Evolutionary conservation across 2,329 filamentous ascomycete species (phyloP).

Genomic region (Tolypocladium pustulatum): DNA sequence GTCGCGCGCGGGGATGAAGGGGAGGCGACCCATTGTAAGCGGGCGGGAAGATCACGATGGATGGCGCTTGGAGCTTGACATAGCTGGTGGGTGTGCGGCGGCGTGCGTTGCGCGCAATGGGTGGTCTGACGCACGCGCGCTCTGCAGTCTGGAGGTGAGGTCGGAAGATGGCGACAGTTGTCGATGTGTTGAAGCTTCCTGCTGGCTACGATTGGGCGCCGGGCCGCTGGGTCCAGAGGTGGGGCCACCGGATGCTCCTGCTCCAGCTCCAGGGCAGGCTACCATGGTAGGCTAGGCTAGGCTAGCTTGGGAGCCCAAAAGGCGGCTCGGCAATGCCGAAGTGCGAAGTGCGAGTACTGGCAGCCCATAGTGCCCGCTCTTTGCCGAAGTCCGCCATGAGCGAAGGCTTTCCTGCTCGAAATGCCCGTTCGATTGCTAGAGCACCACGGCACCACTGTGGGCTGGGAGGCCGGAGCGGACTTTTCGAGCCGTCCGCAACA

Average conservation of each 20-base stretch:
- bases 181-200: not conserved
- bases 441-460: not conserved
- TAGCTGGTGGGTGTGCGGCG: not conserved
- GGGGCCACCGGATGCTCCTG: not conserved
- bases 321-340: not conserved
- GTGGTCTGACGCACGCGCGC: not conserved
- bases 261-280: not conserved
- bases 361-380: not conserved
- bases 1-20: conserved; percentile 36
- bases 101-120: not conserved
- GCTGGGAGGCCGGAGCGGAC: not conserved
- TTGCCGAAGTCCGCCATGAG: not conserved
- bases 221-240: not conserved
- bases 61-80: not conserved
- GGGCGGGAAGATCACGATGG: not conserved
- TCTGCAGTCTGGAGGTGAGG: not conserved
- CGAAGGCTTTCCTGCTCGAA: not conserved
- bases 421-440: not conserved
- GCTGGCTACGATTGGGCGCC: not conserved
- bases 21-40: conserved; percentile 15
- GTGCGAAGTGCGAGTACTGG: not conserved
- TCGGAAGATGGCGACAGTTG: not conserved
- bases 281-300: too few species aligned
- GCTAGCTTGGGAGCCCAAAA: not conserved
- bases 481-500: not conserved